Conservation (phyloP, 352 stramenopile genomes). For the Pythium grandisporangium region DNA sequence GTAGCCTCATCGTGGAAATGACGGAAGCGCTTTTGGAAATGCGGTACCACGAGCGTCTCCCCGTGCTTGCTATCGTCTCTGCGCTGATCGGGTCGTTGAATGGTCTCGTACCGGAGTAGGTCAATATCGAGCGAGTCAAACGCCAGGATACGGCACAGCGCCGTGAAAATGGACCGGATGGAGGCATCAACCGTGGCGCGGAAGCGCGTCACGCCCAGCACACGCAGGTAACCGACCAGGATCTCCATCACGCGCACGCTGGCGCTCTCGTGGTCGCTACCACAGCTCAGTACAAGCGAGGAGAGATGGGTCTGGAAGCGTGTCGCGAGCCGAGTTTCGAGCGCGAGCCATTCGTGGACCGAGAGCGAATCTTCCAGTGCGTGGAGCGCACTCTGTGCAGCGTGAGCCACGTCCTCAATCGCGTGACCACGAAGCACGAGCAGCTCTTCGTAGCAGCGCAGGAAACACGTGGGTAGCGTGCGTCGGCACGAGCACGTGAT, state of each 20-base stretch:
- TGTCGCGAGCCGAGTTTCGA: constrained; percentile 50
- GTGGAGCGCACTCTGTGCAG: constrained; percentile 10
- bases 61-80: background rate
- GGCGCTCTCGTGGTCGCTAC: constrained; percentile 49
- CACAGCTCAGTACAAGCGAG: constrained; percentile 48
- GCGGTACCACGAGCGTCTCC: constrained; percentile 28
- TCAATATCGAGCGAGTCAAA: constrained; percentile 70
- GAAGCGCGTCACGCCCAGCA: constrained; percentile 25
- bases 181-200: constrained; percentile 36
- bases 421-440: constrained; percentile 51
- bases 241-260: constrained; percentile 52
- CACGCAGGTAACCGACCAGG: constrained; percentile 55
- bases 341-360: constrained; percentile 35
- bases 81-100: constrained; percentile 7
- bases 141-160: constrained; percentile 34
- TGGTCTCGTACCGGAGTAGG: constrained; percentile 47
- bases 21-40: constrained; percentile 73
- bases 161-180: constrained; percentile 35
- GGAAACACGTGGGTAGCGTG: constrained; percentile 45
- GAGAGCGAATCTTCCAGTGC: constrained; percentile 17
- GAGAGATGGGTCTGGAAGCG: constrained; percentile 69
- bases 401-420: constrained; percentile 16
- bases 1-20: constrained; percentile 69
- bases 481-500: constrained; percentile 43
- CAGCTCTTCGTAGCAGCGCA: constrained; percentile 73